Percentiles rank a stretch among this genome's conserved stretches.
Conservation (phyloP, 2,329 filamentous ascomycete species). For the Sordariomycetes sp. region DNA sequence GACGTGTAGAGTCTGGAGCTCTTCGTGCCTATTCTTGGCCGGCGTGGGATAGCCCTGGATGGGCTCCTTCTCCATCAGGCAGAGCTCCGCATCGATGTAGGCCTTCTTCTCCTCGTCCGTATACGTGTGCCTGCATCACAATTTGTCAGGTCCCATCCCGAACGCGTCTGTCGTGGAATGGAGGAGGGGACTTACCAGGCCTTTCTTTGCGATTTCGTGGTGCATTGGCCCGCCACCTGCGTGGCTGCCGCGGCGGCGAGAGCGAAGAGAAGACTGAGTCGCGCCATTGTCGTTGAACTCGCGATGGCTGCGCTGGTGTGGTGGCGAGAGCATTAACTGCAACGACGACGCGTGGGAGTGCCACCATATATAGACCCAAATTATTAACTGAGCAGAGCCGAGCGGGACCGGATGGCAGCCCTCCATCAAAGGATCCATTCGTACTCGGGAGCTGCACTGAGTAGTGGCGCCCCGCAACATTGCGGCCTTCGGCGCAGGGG, state of each 20-base stretch:
- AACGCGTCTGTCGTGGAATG: not conserved
- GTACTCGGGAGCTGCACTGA: too few species aligned
- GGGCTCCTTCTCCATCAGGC: slow-evolving; percentile 7
- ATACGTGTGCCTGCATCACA: slow-evolving; percentile 8
- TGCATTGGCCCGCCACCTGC: not conserved
- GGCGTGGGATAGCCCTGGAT: slow-evolving; percentile 5
- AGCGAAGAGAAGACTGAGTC: not conserved
- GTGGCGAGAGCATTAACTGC: too few species aligned
- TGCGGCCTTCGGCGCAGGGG: too few species aligned
- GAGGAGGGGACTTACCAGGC: not conserved
- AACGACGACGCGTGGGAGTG: too few species aligned
- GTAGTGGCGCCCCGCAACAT: too few species aligned
- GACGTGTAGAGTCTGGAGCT: slow-evolving; percentile 9
- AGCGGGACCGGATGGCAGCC: too few species aligned
- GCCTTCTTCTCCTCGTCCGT: slow-evolving; percentile 8
- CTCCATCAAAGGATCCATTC: too few species aligned
- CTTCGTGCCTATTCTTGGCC: slow-evolving; percentile 8
- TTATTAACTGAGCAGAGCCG: too few species aligned
- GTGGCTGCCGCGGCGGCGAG: too few species aligned
- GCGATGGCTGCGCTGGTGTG: too few species aligned
- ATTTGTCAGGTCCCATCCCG: not conserved
- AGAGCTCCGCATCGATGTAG: slow-evolving; percentile 11
- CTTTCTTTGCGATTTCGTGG: not conserved
- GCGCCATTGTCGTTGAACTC: too few species aligned
- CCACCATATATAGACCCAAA: too few species aligned